Base-by-base conservation (phyloP, 2,329 filamentous ascomycete species). In the Pseudogymnoascus pannorum region DNA sequence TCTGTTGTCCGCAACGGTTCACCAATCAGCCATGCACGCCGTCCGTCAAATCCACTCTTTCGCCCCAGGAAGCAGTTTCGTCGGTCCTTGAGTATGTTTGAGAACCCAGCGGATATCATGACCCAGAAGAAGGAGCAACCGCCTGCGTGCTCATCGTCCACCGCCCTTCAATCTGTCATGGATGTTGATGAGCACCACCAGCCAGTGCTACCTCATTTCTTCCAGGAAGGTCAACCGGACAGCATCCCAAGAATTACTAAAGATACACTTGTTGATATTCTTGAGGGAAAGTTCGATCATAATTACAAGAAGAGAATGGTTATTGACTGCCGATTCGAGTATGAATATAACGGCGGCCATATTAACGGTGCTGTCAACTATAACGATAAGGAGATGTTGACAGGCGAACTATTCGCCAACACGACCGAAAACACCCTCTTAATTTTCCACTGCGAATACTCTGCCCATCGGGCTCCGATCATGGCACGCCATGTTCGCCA, bases 391-490 rank as follows among this genome's bases (percentile, higher is more conserved):
- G 93, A 99, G 70, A 78, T 89, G 64, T 81, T 99, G 62, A 86
- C 91, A 7, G 80, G 80, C 61, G 86, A 92, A 67, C 83, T 99
- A 57, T 96, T 99, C 74, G 57, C 31, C 20, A 77, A 85, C 61
- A 68, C 73, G 29, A 80, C 81, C 16, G 83, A 87, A 58, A 88
- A 86, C 67, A 94, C 92, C 0, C 80, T 97, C 9, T 76, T 99
- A 64, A 87, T 99, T 67, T 91, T 99, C 69, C 94, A 99, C 77
- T 99, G 94, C 83, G 94, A 99, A 77, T 99, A 97, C 76, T 97
- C 94, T 33, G 93, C 91, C 38, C 93, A 97, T 74, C 90, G 94
- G 65, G 94, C 94, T 51, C 94, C 94, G 54, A 87, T 96, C 65
- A 97, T 97, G 89, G 94, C 94, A 58, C 92, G 94, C 69, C 91